A percentile compares a stretch with the other conserved stretches of the same genome.
Evolutionary conservation across 495 filamentous ascomycete species (phyloP).

Genomic region (Rusavskia elegans): DNA sequence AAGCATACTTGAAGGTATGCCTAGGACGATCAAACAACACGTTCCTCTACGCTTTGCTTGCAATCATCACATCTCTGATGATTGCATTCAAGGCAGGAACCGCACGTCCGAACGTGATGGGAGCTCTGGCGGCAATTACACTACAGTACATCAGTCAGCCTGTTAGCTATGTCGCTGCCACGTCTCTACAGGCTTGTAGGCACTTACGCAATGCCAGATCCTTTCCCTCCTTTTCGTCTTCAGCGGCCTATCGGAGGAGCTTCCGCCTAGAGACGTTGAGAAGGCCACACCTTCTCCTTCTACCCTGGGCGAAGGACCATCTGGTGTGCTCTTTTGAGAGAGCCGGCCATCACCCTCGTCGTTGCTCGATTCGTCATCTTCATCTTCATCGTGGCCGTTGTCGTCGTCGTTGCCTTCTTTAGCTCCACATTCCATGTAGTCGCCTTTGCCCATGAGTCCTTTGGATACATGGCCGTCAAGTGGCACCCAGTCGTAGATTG

Average conservation of each 20-base stretch:
- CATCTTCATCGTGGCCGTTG: background rate
- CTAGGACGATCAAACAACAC: too few relatives aligned
- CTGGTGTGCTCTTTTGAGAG: background rate
- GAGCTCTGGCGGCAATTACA: background rate
- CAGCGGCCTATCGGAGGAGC: background rate
- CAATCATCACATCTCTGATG: background rate
- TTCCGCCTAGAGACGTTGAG: background rate
- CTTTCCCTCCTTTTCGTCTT: background rate
- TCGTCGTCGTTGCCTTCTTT: background rate
- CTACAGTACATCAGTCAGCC: background rate
- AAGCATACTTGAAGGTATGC: too few relatives aligned
- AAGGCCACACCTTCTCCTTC: background rate
- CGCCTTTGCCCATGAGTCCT: constrained; percentile 11
- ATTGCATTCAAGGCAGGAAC: background rate
- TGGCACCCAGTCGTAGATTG: constrained; percentile 33
- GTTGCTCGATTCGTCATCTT: background rate
- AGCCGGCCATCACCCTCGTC: background rate
- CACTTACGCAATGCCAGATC: background rate
- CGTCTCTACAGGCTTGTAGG: too few relatives aligned
- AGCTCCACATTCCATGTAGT: background rate
- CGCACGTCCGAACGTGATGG: background rate
- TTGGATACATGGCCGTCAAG: constrained; percentile 10
- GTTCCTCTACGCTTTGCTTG: background rate
- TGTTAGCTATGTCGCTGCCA: background rate
- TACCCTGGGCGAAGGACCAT: background rate